Evolutionary conservation across 805 yeast genomes (phyloP).

Genomic region (Kluyveromyces dobzhanskii): DNA sequence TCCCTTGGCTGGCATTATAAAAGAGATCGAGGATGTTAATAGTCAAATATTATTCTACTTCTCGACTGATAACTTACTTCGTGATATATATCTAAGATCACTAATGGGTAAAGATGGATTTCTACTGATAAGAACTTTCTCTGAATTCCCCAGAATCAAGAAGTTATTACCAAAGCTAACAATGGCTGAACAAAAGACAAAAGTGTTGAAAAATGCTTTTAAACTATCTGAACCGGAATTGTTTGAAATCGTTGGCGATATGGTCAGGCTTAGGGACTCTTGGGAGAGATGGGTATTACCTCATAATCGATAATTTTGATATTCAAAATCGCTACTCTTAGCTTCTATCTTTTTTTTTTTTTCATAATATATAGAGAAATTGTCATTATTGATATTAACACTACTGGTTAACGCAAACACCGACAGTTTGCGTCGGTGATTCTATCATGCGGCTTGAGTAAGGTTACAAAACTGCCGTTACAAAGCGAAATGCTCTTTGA

Average conservation of each 20-base stretch:
- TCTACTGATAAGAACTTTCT: background rate
- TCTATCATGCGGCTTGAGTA: no score
- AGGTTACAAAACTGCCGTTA: background rate
- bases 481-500: constrained; percentile 64
- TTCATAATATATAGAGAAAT: no score
- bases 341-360: no score
- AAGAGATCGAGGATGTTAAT: constrained; percentile 2
- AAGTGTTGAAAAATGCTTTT: background rate
- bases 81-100: background rate
- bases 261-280: background rate
- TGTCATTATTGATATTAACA: no score
- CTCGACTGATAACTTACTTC: background rate
- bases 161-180: constrained; percentile 1
- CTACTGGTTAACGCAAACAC: no score
- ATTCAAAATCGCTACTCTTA: no score
- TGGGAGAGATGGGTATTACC: constrained; percentile 1
- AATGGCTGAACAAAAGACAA: constrained; percentile 1
- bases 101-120: constrained; percentile 3
- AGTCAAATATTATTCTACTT: constrained; percentile 2
- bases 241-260: background rate
- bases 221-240: constrained; percentile 2
- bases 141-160: constrained; percentile 1
- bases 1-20: constrained; percentile 1
- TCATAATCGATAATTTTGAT: no score
- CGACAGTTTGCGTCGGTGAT: no score